Percentiles rank a stretch among this genome's conserved stretches.
Conservation (phyloP, 768 basidiomycete genomes). For the Naganishia vishniacii region DNA sequence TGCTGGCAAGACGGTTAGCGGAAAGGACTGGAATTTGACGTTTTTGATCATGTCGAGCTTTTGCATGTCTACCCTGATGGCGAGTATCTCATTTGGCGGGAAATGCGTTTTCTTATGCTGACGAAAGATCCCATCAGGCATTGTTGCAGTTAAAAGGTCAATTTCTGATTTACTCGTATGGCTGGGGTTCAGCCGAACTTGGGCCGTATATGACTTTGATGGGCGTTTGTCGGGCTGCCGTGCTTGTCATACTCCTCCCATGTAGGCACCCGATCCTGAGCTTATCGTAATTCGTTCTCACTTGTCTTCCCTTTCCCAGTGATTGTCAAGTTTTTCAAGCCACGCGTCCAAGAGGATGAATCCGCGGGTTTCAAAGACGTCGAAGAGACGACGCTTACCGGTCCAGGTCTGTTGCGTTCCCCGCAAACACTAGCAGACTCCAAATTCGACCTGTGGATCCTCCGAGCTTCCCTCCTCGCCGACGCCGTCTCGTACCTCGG, state of each 20-base stretch:
- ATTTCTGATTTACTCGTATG: conserved; percentile 41
- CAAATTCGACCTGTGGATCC: conserved; percentile 65
- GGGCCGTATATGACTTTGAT: conserved; percentile 45
- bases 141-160: conserved; percentile 40
- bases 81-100: conserved; percentile 46
- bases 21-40: conserved; percentile 69
- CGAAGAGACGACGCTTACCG: not conserved
- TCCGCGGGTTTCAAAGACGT: not conserved
- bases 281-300: not conserved
- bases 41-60: conserved; percentile 63
- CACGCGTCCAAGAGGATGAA: conserved; percentile 30
- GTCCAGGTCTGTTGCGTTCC: conserved; percentile 15
- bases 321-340: conserved; percentile 41
- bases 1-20: conserved; percentile 28
- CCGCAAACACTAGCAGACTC: conserved; percentile 23
- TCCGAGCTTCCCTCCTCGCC: conserved; percentile 59
- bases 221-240: conserved; percentile 32
- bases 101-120: not conserved
- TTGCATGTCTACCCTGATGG: conserved; percentile 61
- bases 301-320: conserved; percentile 26
- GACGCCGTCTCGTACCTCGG: conserved; percentile 56
- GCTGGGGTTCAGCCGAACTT: conserved; percentile 45
- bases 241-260: conserved; percentile 40
- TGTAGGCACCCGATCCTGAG: conserved; percentile 30
- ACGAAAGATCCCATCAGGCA: conserved; percentile 30